Evolutionary conservation across 2,329 filamentous ascomycete species (phyloP).

Genomic region (Raffaelea albimanens): DNA sequence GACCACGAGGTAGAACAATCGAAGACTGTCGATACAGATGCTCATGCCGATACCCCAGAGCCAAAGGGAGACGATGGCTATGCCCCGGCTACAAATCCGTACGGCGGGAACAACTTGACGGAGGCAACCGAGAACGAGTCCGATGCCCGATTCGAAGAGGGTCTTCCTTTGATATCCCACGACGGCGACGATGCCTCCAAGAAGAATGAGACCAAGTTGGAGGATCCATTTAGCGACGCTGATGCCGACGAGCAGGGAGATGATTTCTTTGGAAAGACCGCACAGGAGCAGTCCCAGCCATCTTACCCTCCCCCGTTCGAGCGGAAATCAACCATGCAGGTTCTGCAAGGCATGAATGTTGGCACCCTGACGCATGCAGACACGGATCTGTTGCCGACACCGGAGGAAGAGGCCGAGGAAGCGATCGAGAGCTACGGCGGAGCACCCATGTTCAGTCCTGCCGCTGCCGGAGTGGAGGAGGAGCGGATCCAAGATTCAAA

Average conservation of each 20-base stretch:
- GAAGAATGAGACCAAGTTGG: background rate
- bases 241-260: constrained; percentile 42
- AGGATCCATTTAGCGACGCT: constrained; percentile 29
- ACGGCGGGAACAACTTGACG: constrained; percentile 32
- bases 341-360: constrained; percentile 41
- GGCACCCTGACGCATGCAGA: constrained; percentile 17
- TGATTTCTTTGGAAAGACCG: constrained; percentile 49
- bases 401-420: constrained; percentile 19
- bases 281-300: constrained; percentile 10
- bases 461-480: background rate
- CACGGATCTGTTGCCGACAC: constrained; percentile 19
- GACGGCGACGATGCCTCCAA: constrained; percentile 19
- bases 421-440: constrained; percentile 1
- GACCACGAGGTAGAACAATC: constrained; percentile 36
- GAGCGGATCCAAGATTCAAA: constrained; percentile 6
- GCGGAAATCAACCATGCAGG: constrained; percentile 33
- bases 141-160: constrained; percentile 60
- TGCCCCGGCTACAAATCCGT: constrained; percentile 10
- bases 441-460: background rate
- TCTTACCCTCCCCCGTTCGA: constrained; percentile 1
- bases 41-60: background rate
- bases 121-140: constrained; percentile 33
- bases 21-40: constrained; percentile 20
- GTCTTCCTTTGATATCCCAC: constrained; percentile 49
- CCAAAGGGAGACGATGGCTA: background rate